Conservation (phyloP, 2,329 filamentous ascomycete genomes). For the Gnomoniopsis smithogilvyi region DNA sequence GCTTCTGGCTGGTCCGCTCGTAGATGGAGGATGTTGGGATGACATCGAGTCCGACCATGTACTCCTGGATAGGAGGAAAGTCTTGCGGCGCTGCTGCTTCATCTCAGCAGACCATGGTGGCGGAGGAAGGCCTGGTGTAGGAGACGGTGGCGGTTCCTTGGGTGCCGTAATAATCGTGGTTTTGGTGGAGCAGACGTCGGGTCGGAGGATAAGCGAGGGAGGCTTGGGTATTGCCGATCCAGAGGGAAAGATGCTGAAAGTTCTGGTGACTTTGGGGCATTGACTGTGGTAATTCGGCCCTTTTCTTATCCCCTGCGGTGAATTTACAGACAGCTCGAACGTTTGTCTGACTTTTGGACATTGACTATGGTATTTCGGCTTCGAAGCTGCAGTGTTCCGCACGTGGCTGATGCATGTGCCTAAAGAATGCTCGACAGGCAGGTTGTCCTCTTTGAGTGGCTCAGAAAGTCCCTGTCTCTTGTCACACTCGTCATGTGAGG, state of each 20-base stretch:
- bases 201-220: not conserved
- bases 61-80: not conserved
- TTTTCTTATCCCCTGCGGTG: not conserved
- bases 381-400: too few species aligned
- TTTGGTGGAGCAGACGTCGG: not conserved
- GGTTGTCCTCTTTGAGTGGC: too few species aligned
- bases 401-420: not conserved
- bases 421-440: not conserved
- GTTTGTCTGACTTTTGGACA: not conserved
- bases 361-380: not conserved
- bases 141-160: not conserved
- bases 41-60: not conserved
- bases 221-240: not conserved
- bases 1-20: not conserved
- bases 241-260: not conserved
- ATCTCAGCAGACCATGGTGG: not conserved
- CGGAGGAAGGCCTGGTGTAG: not conserved
- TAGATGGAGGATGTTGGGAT: not conserved
- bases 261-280: not conserved
- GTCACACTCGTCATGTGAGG: too few species aligned
- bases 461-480: too few species aligned
- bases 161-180: not conserved
- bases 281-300: not conserved
- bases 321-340: not conserved
- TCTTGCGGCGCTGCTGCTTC: not conserved